phyloP scores from a whole-genome alignment of 202 grass and related monocot genomes.

The Eragrostis tef region DNA sequence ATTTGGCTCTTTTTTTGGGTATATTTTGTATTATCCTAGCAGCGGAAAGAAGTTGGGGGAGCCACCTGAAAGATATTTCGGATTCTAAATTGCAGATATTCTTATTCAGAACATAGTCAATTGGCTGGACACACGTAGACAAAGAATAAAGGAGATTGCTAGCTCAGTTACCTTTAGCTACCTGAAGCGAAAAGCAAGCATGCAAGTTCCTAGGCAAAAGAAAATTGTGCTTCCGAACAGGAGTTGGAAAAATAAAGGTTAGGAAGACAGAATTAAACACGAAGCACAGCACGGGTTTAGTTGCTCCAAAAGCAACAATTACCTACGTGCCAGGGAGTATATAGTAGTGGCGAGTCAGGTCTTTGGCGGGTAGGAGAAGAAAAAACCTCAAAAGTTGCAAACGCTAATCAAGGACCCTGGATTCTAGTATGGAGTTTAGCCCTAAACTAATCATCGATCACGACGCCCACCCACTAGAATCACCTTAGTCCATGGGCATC shows the following conservation, averaged over 20 bases:
- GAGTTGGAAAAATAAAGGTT: constrained; percentile 12
- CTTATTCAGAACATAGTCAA: constrained; percentile 33
- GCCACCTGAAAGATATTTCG: constrained; percentile 35
- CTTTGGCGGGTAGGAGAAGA: background rate
- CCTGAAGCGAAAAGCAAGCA: constrained; percentile 26
- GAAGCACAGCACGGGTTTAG: background rate
- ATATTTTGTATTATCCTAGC: constrained; percentile 25
- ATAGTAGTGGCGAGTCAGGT: background rate
- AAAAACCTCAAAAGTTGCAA: constrained; percentile 54
- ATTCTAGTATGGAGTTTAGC: constrained; percentile 41
- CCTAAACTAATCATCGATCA: constrained; percentile 33
- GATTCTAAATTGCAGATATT: constrained; percentile 21
- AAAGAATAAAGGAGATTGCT: constrained; percentile 26
- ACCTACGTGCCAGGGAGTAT: background rate
- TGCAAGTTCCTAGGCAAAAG: constrained; percentile 33
- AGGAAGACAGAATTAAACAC: background rate
- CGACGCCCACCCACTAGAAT: constrained; percentile 33
- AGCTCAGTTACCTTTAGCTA: constrained; percentile 19
- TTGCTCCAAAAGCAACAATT: constrained; percentile 37
- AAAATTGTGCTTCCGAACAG: constrained; percentile 16
- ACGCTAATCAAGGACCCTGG: constrained; percentile 40
- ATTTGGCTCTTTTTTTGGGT: background rate
- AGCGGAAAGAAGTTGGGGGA: constrained; percentile 7
- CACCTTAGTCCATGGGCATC: constrained; percentile 10
- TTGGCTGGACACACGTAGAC: constrained; percentile 4